Percentiles rank a stretch among this genome's conserved stretches.
These are phyloP conservation scores for Irpex sp. DNA, from an alignment of 1,284 basidiomycete genomes.

Conservation along the genomic window DNA sequence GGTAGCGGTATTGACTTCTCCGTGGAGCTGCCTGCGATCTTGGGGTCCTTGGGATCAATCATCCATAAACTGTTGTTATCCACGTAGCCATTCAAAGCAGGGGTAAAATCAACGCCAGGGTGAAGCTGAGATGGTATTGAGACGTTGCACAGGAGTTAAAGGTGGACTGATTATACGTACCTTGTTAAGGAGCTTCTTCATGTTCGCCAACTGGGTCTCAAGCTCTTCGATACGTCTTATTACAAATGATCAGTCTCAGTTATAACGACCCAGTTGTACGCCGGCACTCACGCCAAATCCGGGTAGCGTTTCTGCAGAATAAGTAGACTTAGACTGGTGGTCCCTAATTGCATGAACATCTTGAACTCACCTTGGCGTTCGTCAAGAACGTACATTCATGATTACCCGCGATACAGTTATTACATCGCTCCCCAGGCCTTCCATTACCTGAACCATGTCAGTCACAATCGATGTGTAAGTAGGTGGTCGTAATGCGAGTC, in stretches of 20 bases:
- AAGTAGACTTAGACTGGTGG: not conserved
- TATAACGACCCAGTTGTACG: not conserved
- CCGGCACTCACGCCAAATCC: slow-evolving; percentile 10
- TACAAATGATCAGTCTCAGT: not conserved
- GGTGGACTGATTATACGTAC: slow-evolving; percentile 30
- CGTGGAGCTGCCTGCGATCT: not conserved
- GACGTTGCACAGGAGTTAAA: not conserved
- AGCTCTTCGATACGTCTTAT: slow-evolving; percentile 9
- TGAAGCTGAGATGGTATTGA: slow-evolving; percentile 35
- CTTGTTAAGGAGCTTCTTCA: slow-evolving; percentile 17
- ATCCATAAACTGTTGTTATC: slow-evolving; percentile 40
- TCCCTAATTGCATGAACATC: not conserved
- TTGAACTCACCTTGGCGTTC: slow-evolving; percentile 12
- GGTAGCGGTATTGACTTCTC: not conserved
- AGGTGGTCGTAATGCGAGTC: not conserved
- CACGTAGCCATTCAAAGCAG: slow-evolving; percentile 43
- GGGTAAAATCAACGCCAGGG: slow-evolving; percentile 46
- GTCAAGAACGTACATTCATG: slow-evolving; percentile 12
- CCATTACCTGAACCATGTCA: slow-evolving; percentile 9
- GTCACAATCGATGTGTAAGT: not conserved
- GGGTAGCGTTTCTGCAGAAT: slow-evolving; percentile 13
- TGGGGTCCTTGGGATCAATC: slow-evolving; percentile 14
- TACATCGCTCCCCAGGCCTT: slow-evolving; percentile 5
- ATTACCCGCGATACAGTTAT: slow-evolving; percentile 7
- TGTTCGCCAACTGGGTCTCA: slow-evolving; percentile 10